A percentile compares a stretch with the other conserved stretches of the same genome.
These are phyloP conservation scores for Guyanaporus albipodus DNA, from an alignment of 768 basidiomycete genomes.

Conservation along the genomic window DNA sequence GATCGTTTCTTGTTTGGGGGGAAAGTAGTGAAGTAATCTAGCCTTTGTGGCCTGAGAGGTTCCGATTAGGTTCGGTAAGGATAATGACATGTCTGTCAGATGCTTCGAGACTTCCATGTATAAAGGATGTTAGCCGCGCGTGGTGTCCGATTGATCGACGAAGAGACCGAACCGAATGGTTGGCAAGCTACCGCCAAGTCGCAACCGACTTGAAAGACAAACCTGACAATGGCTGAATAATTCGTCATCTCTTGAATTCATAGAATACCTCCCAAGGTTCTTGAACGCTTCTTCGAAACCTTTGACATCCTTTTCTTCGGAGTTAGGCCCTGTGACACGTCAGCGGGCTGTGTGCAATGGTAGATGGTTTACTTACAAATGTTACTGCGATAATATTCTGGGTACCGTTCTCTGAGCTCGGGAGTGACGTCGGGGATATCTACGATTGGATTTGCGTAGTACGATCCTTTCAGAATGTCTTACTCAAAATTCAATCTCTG, in stretches of 20 bases:
- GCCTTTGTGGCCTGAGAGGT: constrained; percentile 86
- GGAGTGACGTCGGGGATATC: constrained; percentile 62
- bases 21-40: constrained; percentile 94
- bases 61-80: constrained; percentile 67
- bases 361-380: constrained; percentile 56
- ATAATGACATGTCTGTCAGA: constrained; percentile 57
- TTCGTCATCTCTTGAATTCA: not conserved
- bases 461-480: constrained; percentile 90
- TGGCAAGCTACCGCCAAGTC: constrained; percentile 86
- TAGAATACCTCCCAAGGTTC: constrained; percentile 60
- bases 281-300: constrained; percentile 90
- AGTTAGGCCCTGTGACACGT: constrained; percentile 54
- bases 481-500: constrained; percentile 10
- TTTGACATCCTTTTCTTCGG: constrained; percentile 55
- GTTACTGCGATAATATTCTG: constrained; percentile 85
- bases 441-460: constrained; percentile 77
- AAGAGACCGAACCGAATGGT: constrained; percentile 63
- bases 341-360: not conserved
- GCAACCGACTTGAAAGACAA: constrained; percentile 80
- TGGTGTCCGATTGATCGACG: not conserved
- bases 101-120: constrained; percentile 53
- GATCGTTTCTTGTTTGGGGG: constrained; percentile 46
- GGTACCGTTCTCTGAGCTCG: constrained; percentile 53
- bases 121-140: not conserved
- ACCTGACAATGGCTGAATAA: constrained; percentile 37